Evolutionary conservation across 1,284 basidiomycete species (phyloP).

Genomic region (Papiliotrema flavescens): DNA sequence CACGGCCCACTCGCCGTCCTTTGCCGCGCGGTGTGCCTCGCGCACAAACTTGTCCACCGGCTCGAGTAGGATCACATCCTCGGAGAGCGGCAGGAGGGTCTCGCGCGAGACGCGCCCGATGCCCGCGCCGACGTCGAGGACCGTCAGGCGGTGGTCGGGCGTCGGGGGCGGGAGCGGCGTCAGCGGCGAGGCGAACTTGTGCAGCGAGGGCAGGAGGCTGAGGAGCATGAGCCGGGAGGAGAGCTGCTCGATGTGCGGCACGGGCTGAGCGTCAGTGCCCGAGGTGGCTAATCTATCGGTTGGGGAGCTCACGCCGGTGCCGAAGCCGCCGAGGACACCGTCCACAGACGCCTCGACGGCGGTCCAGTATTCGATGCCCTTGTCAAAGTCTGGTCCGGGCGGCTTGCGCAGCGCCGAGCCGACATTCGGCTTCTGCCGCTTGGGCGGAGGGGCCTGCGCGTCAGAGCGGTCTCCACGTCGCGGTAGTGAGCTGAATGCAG

Average conservation of each 20-base stretch:
- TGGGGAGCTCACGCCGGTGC: slow-evolving; percentile 40
- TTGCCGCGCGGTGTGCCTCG: slow-evolving; percentile 60
- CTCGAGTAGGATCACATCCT: slow-evolving; percentile 81
- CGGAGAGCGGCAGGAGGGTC: slow-evolving; percentile 76
- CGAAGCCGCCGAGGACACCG: slow-evolving; percentile 52
- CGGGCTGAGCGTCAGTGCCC: slow-evolving; percentile 54
- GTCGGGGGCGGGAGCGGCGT: slow-evolving; percentile 23
- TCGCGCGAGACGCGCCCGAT: slow-evolving; percentile 84
- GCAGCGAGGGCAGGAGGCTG: slow-evolving; percentile 71
- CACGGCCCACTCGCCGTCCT: slow-evolving; percentile 57
- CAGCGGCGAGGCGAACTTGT: slow-evolving; percentile 67
- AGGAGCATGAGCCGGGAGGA: slow-evolving; percentile 82
- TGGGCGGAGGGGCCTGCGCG: slow-evolving; percentile 3
- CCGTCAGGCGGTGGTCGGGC: slow-evolving; percentile 57
- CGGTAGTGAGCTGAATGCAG: no score
- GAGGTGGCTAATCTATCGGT: not conserved
- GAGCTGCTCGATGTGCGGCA: slow-evolving; percentile 82
- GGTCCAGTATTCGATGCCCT: slow-evolving; percentile 53
- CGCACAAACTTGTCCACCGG: slow-evolving; percentile 73
- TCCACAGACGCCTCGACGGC: slow-evolving; percentile 48
- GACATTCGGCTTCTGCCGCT: slow-evolving; percentile 23
- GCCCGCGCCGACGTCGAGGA: slow-evolving; percentile 81
- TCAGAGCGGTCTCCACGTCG: not conserved
- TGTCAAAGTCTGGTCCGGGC: slow-evolving; percentile 45
- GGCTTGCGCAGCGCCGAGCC: slow-evolving; percentile 31